Evolutionary conservation across 2,329 filamentous ascomycete genomes (phyloP).

Genomic region (Ceratocystiopsis minuta): DNA sequence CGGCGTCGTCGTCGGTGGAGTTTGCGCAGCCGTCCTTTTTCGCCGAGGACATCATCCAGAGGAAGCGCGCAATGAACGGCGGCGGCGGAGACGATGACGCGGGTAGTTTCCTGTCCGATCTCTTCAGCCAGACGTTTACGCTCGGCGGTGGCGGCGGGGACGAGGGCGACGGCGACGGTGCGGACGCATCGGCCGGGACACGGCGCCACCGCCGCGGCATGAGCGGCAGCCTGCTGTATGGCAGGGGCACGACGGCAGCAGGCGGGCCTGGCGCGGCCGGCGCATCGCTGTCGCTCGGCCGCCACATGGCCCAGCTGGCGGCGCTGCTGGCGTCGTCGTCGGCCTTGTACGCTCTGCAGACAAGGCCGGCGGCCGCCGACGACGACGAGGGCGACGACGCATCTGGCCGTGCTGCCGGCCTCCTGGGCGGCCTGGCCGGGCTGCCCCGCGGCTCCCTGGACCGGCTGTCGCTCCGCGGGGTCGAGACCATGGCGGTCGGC

Average conservation of each 20-base stretch:
- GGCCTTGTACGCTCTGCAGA: not conserved
- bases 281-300: too few relatives aligned
- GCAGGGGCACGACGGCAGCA: too few relatives aligned
- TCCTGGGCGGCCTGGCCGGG: too few relatives aligned
- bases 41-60: constrained; percentile 19
- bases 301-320: too few relatives aligned
- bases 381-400: not conserved
- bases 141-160: constrained; percentile 14
- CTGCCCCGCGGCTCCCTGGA: not conserved
- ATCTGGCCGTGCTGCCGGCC: not conserved
- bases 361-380: not conserved
- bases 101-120: constrained; percentile 24
- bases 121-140: constrained; percentile 26
- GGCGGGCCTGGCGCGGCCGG: too few relatives aligned
- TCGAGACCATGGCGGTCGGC: constrained; percentile 3
- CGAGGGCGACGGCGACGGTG: not conserved
- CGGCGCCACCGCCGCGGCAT: not conserved
- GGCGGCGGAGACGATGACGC: constrained; percentile 16
- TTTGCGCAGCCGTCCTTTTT: constrained; percentile 40
- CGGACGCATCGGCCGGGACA: too few relatives aligned
- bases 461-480: not conserved
- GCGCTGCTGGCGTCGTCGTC: not conserved
- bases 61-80: not conserved
- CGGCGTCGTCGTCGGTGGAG: constrained; percentile 4
- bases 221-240: too few relatives aligned